Conservation (phyloP, 2,329 filamentous ascomycete genomes). For the Scorias spongiosa region DNA sequence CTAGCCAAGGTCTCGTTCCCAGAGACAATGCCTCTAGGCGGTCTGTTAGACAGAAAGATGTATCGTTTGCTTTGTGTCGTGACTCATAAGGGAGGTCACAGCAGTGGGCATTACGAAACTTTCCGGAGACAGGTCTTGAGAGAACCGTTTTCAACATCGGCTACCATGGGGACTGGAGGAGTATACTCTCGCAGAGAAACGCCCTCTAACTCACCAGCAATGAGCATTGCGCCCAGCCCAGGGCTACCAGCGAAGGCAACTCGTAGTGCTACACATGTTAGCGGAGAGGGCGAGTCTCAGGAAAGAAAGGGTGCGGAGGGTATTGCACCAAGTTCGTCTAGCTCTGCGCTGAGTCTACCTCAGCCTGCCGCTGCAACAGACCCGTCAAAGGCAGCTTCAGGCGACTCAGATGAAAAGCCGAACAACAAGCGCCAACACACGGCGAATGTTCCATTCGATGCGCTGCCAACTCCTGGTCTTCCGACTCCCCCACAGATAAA, state of each 20-base stretch:
- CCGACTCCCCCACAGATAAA: constrained; percentile 8
- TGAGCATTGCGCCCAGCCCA: constrained; percentile 25
- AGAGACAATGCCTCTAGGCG: constrained; percentile 68
- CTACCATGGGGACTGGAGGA: constrained; percentile 60
- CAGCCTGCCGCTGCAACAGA: background rate
- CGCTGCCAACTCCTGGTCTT: constrained; percentile 14
- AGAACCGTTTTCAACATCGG: constrained; percentile 67
- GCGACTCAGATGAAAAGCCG: background rate
- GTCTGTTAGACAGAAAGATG: constrained; percentile 58
- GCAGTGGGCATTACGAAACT: constrained; percentile 93
- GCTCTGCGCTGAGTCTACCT: background rate
- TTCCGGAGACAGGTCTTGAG: constrained; percentile 75
- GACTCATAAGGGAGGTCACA: constrained; percentile 87
- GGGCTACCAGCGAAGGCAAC: constrained; percentile 19
- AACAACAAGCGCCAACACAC: background rate
- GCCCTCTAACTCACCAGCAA: constrained; percentile 27
- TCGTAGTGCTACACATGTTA: background rate
- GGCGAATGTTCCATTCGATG: constrained; percentile 11
- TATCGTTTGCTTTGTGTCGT: constrained; percentile 80
- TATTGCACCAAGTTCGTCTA: background rate
- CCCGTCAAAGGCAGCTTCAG: constrained; percentile 1
- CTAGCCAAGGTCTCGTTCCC: constrained; percentile 87
- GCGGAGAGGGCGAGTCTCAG: background rate
- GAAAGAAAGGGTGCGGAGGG: background rate
- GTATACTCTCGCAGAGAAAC: constrained; percentile 48